Percentiles rank a stretch among this genome's conserved stretches.
Evolutionary conservation across 805 yeast species (phyloP).

Genomic region (Starmerella sirachaensis): DNA sequence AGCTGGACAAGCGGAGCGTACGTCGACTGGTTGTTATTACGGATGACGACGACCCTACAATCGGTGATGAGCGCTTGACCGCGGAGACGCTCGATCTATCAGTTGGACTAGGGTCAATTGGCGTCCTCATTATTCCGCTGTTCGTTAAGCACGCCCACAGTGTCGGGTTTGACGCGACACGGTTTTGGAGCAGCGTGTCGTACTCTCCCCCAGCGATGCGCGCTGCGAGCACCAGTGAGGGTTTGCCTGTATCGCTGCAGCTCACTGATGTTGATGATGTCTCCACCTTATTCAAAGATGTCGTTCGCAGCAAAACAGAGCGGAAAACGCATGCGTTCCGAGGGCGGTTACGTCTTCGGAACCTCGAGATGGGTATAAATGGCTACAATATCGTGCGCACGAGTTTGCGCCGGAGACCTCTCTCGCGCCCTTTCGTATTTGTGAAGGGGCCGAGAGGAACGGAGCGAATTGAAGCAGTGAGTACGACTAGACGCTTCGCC

Average conservation of each 20-base stretch:
- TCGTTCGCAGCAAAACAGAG: slow-evolving; percentile 10
- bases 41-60: slow-evolving; percentile 18
- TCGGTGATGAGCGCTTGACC: slow-evolving; percentile 14
- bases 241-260: slow-evolving; percentile 14
- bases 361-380: slow-evolving; percentile 48
- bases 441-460: slow-evolving; percentile 35
- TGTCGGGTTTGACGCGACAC: slow-evolving; percentile 11
- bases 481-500: slow-evolving; percentile 21
- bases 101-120: slow-evolving; percentile 17
- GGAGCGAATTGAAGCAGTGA: slow-evolving; percentile 40
- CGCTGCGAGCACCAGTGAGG: no score
- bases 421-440: slow-evolving; percentile 30
- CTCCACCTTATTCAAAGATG: not conserved
- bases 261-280: slow-evolving; percentile 9
- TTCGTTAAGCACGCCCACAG: slow-evolving; percentile 8
- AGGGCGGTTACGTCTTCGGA: slow-evolving; percentile 8
- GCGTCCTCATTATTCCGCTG: slow-evolving; percentile 18
- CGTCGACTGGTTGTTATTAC: slow-evolving; percentile 19
- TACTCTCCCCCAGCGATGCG: slow-evolving; percentile 8
- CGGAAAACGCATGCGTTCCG: slow-evolving; percentile 11
- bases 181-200: slow-evolving; percentile 18
- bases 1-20: slow-evolving; percentile 9
- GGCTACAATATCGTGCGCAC: slow-evolving; percentile 41
- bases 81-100: slow-evolving; percentile 25
- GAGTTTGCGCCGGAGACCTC: not conserved